These are phyloP conservation scores for Triadica sebifera DNA, from an alignment of 345 rosid species.

Conservation along the genomic window DNA sequence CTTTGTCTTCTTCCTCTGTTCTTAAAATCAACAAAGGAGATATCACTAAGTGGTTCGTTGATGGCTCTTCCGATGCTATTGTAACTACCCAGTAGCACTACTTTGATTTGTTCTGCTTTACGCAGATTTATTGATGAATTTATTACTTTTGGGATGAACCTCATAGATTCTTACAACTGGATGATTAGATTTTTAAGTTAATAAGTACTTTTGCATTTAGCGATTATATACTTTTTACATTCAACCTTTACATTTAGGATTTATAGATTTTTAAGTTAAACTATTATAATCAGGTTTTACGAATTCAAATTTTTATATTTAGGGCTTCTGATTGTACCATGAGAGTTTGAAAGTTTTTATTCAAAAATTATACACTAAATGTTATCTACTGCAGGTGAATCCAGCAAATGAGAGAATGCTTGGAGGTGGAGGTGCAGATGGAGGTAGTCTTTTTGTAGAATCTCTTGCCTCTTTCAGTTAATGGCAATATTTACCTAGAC, in stretches of 20 bases:
- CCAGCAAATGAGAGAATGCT: slow-evolving; percentile 88
- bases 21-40: slow-evolving; percentile 76
- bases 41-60: slow-evolving; percentile 75
- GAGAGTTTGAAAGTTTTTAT: neutral
- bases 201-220: too few species aligned
- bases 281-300: neutral
- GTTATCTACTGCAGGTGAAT: slow-evolving; percentile 45
- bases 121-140: neutral
- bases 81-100: slow-evolving; percentile 32
- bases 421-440: slow-evolving; percentile 96
- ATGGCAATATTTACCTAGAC: too few species aligned
- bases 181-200: neutral
- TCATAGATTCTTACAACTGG: neutral
- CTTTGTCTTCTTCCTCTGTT: slow-evolving; percentile 43
- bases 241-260: too few species aligned
- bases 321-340: neutral
- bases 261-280: neutral
- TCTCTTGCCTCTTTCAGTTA: neutral
- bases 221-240: too few species aligned
- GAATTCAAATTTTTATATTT: neutral
- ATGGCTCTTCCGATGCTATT: slow-evolving; percentile 78
- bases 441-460: slow-evolving; percentile 43
- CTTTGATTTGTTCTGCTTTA: neutral
- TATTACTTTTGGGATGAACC: neutral
- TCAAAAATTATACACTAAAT: neutral